phyloP scores from a whole-genome alignment of 805 yeast species.

The Metschnikowia aberdeeniae region DNA sequence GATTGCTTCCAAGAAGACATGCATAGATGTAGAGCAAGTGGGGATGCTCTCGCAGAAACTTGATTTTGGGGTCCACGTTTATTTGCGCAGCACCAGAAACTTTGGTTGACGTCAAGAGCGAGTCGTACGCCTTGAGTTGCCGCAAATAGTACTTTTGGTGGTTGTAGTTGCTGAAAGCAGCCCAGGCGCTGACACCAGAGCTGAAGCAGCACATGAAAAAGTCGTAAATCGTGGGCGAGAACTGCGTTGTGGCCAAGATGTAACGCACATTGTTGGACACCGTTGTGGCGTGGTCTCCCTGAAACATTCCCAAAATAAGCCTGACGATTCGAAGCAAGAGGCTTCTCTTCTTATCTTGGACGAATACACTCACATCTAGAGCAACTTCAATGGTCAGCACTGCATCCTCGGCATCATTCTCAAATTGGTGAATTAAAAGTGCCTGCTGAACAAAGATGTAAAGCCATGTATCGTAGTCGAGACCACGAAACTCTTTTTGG shows the following conservation, averaged over 20 bases:
- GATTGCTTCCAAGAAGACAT: slow-evolving; percentile 71
- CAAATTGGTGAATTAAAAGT: slow-evolving; percentile 57
- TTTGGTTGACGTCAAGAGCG: slow-evolving; percentile 47
- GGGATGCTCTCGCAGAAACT: slow-evolving; percentile 46
- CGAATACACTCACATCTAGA: slow-evolving; percentile 72
- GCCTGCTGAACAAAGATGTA: slow-evolving; percentile 77
- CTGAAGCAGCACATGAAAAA: slow-evolving; percentile 65
- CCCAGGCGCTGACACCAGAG: slow-evolving; percentile 56
- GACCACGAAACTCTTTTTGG: slow-evolving; percentile 64
- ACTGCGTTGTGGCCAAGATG: slow-evolving; percentile 66
- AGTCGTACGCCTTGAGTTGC: slow-evolving; percentile 85
- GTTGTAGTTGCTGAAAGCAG: slow-evolving; percentile 66
- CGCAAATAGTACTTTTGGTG: slow-evolving; percentile 88
- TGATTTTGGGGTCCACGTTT: slow-evolving; percentile 45
- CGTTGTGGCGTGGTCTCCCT: slow-evolving; percentile 47
- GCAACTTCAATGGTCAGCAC: slow-evolving; percentile 63
- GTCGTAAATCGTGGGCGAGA: slow-evolving; percentile 63
- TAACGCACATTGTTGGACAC: slow-evolving; percentile 58
- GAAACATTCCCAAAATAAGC: slow-evolving; percentile 49
- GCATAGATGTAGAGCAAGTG: slow-evolving; percentile 77
- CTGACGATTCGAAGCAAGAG: slow-evolving; percentile 60
- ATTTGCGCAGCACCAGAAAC: slow-evolving; percentile 80
- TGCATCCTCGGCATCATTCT: slow-evolving; percentile 57
- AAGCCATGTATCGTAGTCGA: slow-evolving; percentile 80
- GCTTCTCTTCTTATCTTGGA: slow-evolving; percentile 57